Base-by-base conservation (phyloP, 192 early-diverging fungal species). In the Podila horticola region DNA sequence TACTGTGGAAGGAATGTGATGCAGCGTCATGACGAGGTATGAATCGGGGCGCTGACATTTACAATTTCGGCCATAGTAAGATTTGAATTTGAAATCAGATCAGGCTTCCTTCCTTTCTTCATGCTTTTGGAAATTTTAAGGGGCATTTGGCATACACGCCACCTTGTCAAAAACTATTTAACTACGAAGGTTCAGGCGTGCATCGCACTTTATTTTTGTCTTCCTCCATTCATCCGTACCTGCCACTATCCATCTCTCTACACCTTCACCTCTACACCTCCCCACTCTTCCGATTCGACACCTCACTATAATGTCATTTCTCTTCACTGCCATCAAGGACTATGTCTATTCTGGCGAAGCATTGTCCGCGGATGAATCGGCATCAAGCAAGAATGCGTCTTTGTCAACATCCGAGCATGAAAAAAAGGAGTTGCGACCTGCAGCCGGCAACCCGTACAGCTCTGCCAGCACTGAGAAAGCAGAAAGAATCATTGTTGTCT, bases 401-500 rank as follows among this genome's bases (percentile, higher is more conserved):
- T 55, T 4, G 6, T 34, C 58, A 62, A 15, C 36, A 45, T n/a
- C 60, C 29, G 30, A 26, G n/a, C 64, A 19, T 15, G 33, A 34
- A 31, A 4, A 34, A 58, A 20, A 34, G 20, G n/a, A 19, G 5
- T 57, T 17, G 9, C 11, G 5, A 49, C 3, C 31, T 20, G 28
- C 45, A 51, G 19, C 67, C 3, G 36, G n/a, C 36, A 62, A 68
- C 66, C 75, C 75, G 24, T 79, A 79, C 41, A 75, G 61, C 38
- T 22, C 58, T 38, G 48, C 51, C n/a, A 26, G 29, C 57, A 62
- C 55, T 30, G 4, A 28, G 48, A 66, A 58, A 20, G 59, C 41
- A 34, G 52, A 71, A 2, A 72, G 67, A 49, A 81, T 81, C 45
- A 61, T 81, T 64, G 77, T 81, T 28, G 41, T 64, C 3, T 49